Base-by-base conservation (phyloP, 2,329 filamentous ascomycete genomes). In the Fusarium concolor region DNA sequence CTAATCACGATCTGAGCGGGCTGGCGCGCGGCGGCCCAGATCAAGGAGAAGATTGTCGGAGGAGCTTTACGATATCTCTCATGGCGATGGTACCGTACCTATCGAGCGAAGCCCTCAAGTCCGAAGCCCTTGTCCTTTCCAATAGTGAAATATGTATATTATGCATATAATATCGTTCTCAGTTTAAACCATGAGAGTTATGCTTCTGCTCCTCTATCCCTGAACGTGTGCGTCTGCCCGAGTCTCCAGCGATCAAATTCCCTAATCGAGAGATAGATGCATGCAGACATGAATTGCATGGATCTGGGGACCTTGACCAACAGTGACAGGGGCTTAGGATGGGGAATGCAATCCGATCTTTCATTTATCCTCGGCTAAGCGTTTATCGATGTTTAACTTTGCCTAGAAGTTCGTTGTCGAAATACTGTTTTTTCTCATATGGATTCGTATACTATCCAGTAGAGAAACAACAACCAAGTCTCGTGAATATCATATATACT, bases 201-300 rank as follows among this genome's bases (percentile, higher is more conserved):
- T 49, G 17, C 46, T 26, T 28, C 17, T 50, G n/a, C 18, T 26
- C 26, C 31, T 39, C 31, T 20, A 64, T 63, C 61, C 45, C 41
- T 61, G 61, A 28, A 51, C 22, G 17, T 45, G 17, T 53, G 9
- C 10, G 28, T 6, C 22, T 61, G 43, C 29, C 56, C 44, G 28
- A 37, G 57, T 37, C 35, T 44, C 28, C 14, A 50, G 24, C 17
- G 44, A 53, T 29, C 12, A 54, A 49, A 56, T 56, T 53, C 41
- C 65, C 61, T 46, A 55, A 68, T 68, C 61, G 39, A 68, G 64
- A 60, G 56, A 62, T 66, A 50, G 60, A 67, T 67, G 56, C 62
- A 62, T 61, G 56, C 62, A 64, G 60, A 46, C 35, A 65, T 52
- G 55, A 51, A 51, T n/a, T 51, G 37, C 54, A 68, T 63, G 59